Percentiles rank a stretch among this genome's conserved stretches.
Evolutionary conservation across 164 flowering plant genomes (phyloP).

Genomic region (Liquidambar formosana): DNA sequence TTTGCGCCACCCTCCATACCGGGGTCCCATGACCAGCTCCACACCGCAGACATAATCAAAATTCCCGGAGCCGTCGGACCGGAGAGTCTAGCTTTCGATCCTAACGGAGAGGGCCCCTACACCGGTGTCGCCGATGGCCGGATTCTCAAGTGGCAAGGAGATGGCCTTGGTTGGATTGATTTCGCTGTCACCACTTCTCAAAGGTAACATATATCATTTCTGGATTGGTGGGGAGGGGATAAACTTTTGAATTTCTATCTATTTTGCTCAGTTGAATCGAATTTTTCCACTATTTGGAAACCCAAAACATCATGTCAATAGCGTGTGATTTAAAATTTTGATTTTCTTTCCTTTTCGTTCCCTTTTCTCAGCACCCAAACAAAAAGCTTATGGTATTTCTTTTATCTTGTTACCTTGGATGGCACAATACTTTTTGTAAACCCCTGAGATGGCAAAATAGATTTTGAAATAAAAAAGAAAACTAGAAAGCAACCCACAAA

Average conservation of each 20-base stretch:
- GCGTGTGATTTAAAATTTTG: no score
- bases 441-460: no score
- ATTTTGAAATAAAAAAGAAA: no score
- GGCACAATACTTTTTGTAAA: no score
- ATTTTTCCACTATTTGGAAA: no score
- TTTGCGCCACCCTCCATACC: conserved; percentile 30
- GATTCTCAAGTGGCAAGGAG: conserved; percentile 52
- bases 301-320: no score
- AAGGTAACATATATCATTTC: conserved; percentile 33
- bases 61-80: conserved; percentile 55
- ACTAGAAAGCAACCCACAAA: no score
- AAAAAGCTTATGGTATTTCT: no score
- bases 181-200: conserved; percentile 59
- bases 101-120: conserved; percentile 65
- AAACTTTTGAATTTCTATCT: neutral
- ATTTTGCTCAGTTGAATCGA: neutral
- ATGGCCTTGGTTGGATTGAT: conserved; percentile 41
- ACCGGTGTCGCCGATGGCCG: conserved; percentile 75
- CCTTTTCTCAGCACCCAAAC: neutral
- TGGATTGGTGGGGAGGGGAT: no score
- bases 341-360: no score
- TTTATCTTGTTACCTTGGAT: no score
- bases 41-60: conserved; percentile 21
- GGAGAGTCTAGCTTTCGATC: conserved; percentile 70
- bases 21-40: conserved; percentile 40